Conservation (phyloP, 257 asterid species). For the Ilex asprella region DNA sequence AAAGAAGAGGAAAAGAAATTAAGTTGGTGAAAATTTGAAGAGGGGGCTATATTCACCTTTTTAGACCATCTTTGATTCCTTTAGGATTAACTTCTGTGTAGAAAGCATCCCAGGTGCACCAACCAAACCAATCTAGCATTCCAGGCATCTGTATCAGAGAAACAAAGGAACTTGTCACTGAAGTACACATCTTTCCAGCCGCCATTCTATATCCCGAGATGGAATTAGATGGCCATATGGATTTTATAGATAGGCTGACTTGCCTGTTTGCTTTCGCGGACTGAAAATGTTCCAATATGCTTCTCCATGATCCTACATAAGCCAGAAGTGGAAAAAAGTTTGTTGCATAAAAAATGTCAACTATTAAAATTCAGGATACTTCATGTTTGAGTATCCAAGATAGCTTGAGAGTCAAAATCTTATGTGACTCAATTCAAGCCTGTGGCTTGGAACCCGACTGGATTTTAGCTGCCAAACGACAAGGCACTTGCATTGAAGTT, state of each 20-base stretch:
- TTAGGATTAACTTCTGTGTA: constrained; percentile 43
- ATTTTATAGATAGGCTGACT: not conserved
- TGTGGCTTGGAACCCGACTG: not conserved
- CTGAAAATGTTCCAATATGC: constrained; percentile 32
- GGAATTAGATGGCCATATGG: not conserved
- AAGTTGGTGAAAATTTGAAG: constrained; percentile 2
- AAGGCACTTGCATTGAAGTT: not conserved
- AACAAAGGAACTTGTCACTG: not conserved
- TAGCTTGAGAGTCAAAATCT: too few relatives aligned
- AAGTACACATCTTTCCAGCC: not conserved
- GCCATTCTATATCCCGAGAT: not conserved
- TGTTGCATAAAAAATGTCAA: not conserved
- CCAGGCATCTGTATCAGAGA: constrained; percentile 37
- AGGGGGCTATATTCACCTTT: constrained; percentile 20
- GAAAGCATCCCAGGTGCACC: constrained; percentile 61
- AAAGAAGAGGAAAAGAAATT: too few relatives aligned
- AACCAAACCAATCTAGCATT: constrained; percentile 40
- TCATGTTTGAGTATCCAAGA: too few relatives aligned
- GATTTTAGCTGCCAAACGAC: not conserved
- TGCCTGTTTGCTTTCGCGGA: constrained; percentile 42
- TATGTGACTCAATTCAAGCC: too few relatives aligned
- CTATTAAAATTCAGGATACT: too few relatives aligned
- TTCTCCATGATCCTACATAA: constrained; percentile 38
- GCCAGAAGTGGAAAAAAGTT: constrained; percentile 12
- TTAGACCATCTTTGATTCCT: constrained; percentile 37